phyloP scores from a whole-genome alignment of 2,329 filamentous ascomycete species.

The Claviceps spartinae region DNA sequence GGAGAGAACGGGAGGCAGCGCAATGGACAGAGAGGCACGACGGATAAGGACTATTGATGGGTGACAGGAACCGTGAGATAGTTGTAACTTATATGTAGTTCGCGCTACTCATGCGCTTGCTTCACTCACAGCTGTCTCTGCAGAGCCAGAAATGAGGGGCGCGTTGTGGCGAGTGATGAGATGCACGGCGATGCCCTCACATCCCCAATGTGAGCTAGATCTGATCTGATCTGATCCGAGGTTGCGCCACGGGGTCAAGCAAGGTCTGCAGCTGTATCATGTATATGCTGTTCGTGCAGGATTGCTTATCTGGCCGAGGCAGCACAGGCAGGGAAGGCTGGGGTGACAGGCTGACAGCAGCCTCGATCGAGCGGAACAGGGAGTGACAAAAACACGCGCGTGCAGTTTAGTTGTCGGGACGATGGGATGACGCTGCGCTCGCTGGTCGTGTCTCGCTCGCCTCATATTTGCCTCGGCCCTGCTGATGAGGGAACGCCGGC shows the following conservation, averaged over 20 bases:
- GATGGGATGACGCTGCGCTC: neutral
- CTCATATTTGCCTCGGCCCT: neutral
- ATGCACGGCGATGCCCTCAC: conserved; percentile 5
- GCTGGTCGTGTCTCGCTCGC: neutral
- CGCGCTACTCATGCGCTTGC: neutral
- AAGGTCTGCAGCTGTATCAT: neutral
- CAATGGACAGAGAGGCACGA: neutral
- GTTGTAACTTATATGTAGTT: neutral
- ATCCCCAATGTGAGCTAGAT: conserved; percentile 1
- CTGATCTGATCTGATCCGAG: neutral
- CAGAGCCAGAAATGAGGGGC: neutral
- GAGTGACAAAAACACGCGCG: neutral
- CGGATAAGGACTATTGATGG: neutral
- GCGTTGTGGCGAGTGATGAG: neutral
- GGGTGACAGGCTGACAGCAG: neutral
- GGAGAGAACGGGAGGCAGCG: neutral
- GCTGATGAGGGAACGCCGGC: conserved; percentile 24
- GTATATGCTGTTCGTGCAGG: neutral
- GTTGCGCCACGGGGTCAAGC: neutral
- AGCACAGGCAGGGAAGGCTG: neutral
- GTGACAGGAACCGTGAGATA: neutral
- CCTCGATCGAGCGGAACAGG: neutral
- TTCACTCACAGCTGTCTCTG: neutral
- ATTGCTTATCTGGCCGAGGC: neutral
- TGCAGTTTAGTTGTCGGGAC: neutral